Percentiles rank a stretch among this genome's conserved stretches.
These are phyloP conservation scores for Clathrospora elynae DNA, from an alignment of 2,329 filamentous ascomycete genomes.

Conservation along the genomic window DNA sequence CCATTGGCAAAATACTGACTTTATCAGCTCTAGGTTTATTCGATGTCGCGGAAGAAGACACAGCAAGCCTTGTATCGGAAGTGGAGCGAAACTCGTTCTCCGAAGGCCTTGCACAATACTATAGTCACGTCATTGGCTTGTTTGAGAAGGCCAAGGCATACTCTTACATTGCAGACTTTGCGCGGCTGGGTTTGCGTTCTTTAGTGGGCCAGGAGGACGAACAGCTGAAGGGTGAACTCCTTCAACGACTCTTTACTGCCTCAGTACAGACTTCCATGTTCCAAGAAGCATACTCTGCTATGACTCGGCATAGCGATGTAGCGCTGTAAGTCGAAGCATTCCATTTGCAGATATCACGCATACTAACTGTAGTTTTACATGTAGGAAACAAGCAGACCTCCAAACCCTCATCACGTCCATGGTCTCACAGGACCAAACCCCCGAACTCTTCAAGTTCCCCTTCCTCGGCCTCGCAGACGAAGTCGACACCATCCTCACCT, in stretches of 20 bases:
- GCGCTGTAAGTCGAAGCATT: conserved; percentile 57
- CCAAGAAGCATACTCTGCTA: conserved; percentile 78
- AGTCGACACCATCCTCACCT: conserved; percentile 77
- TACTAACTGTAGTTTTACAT: conserved; percentile 27
- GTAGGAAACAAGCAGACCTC: conserved; percentile 69
- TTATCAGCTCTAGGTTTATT: conserved; percentile 42
- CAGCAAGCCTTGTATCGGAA: conserved; percentile 68
- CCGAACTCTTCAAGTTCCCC: conserved; percentile 69
- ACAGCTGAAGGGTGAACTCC: conserved; percentile 58
- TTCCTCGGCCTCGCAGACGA: conserved; percentile 77
- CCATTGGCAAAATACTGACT: conserved; percentile 19
- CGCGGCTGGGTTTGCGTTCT: conserved; percentile 66
- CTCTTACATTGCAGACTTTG: conserved; percentile 83
- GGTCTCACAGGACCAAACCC: conserved; percentile 43
- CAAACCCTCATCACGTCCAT: conserved; percentile 63
- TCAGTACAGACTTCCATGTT: conserved; percentile 80
- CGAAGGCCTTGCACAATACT: conserved; percentile 80
- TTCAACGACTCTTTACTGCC: conserved; percentile 82
- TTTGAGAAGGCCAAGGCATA: conserved; percentile 79
- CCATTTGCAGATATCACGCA: neutral
- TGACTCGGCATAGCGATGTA: conserved; percentile 73
- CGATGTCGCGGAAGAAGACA: conserved; percentile 49
- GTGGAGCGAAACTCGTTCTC: conserved; percentile 72
- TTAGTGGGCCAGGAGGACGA: conserved; percentile 35
- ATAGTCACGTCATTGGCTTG: conserved; percentile 80